Evolutionary conservation across 345 rosid genomes (phyloP).

Genomic region (Pugionium cornutum): DNA sequence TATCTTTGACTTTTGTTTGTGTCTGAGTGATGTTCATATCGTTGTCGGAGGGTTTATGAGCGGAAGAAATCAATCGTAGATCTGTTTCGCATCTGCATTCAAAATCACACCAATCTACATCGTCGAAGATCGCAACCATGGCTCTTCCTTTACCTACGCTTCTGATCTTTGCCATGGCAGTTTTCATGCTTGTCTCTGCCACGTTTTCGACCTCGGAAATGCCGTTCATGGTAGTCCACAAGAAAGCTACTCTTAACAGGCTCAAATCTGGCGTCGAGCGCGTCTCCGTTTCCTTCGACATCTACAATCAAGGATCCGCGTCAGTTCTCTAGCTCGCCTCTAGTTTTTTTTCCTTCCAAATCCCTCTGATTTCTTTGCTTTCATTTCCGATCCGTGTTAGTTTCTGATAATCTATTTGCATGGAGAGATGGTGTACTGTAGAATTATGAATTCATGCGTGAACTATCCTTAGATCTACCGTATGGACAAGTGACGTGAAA

Average conservation of each 20-base stretch:
- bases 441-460: constrained; percentile 3
- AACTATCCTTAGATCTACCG: constrained; percentile 26
- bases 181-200: constrained; percentile 51
- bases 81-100: constrained; percentile 32
- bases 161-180: constrained; percentile 44
- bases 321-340: constrained; percentile 41
- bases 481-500: background rate
- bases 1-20: constrained; percentile 31
- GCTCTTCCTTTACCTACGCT: constrained; percentile 36
- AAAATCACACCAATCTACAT: background rate
- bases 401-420: constrained; percentile 21
- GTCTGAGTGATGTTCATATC: constrained; percentile 4
- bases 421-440: constrained; percentile 2
- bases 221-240: constrained; percentile 88
- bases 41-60: constrained; percentile 28
- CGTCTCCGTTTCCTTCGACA: constrained; percentile 74
- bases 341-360: background rate
- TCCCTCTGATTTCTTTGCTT: constrained; percentile 1
- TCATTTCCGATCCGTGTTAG: constrained; percentile 22
- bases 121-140: constrained; percentile 24
- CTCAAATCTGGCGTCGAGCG: constrained; percentile 91
- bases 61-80: constrained; percentile 37
- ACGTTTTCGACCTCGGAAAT: constrained; percentile 63
- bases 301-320: constrained; percentile 96
- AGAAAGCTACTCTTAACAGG: constrained; percentile 77